phyloP scores from a whole-genome alignment of 139 green algal species.

The Raphidocelis subcapitata region DNA sequence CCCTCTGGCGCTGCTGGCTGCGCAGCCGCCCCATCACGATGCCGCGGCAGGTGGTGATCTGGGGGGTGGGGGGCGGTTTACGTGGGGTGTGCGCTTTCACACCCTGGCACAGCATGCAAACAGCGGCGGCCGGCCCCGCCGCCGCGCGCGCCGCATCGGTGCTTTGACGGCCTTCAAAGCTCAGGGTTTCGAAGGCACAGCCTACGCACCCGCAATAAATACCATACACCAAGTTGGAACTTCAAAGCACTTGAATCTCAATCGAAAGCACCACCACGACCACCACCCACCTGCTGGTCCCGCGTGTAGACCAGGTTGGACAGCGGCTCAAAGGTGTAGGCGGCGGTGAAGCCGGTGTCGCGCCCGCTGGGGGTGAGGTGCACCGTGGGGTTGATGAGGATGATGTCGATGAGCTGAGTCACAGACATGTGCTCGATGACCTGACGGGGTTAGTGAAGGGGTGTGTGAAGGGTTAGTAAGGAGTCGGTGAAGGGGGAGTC shows the following conservation, averaged over 20 bases:
- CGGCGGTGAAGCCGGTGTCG: conserved; percentile 82
- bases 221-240: neutral
- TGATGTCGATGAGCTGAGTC: conserved; percentile 90
- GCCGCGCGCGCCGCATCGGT: too few relatives aligned
- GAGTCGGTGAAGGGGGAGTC: too few relatives aligned
- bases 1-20: conserved; percentile 74
- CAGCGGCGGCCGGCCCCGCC: too few relatives aligned
- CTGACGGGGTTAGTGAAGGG: conserved; percentile 29
- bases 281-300: conserved; percentile 77
- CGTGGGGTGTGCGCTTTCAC: neutral
- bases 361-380: conserved; percentile 56
- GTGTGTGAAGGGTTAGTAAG: conserved; percentile 10
- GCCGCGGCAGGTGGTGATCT: conserved; percentile 84
- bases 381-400: conserved; percentile 91
- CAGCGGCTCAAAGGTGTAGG: conserved; percentile 90
- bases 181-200: too few relatives aligned
- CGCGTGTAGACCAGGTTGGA: conserved; percentile 95
- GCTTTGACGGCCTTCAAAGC: too few relatives aligned
- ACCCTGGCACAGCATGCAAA: too few relatives aligned
- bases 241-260: neutral
- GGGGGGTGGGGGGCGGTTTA: neutral
- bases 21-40: conserved; percentile 90
- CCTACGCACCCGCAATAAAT: too few relatives aligned
- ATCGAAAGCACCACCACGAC: neutral
- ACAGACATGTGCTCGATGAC: conserved; percentile 79